phyloP scores from a whole-genome alignment of 2,329 filamentous ascomycete species.

The Aureobasidium mangrovei region DNA sequence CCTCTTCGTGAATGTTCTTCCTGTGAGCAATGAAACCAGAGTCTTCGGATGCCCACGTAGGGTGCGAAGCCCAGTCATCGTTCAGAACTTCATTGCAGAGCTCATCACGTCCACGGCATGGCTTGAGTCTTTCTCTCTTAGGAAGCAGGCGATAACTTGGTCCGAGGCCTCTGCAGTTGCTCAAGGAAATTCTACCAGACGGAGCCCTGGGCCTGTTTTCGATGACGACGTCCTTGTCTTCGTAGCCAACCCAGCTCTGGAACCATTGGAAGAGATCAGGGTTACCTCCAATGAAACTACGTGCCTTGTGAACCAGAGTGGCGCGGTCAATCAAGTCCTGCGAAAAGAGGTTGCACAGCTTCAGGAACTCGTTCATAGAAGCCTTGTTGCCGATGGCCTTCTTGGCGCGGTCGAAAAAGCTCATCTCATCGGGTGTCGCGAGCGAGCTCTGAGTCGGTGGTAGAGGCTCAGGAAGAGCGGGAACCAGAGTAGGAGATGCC shows the following conservation, averaged over 20 bases:
- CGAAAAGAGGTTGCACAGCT: constrained; percentile 91
- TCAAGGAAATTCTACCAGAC: constrained; percentile 76
- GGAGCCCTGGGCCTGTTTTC: constrained; percentile 70
- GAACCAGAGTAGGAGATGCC: constrained; percentile 80
- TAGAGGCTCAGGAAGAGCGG: constrained; percentile 78
- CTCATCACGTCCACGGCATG: constrained; percentile 88
- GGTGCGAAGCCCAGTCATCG: constrained; percentile 97
- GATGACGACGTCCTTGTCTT: constrained; percentile 66
- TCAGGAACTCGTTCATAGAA: constrained; percentile 90
- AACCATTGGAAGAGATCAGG: constrained; percentile 84
- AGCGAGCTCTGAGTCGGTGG: constrained; percentile 63
- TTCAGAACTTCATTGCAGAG: constrained; percentile 90
- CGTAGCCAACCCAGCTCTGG: constrained; percentile 71
- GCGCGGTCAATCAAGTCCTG: constrained; percentile 85
- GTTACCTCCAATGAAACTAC: constrained; percentile 79
- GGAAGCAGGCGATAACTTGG: constrained; percentile 91
- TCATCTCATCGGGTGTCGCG: constrained; percentile 76
- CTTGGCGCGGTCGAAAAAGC: constrained; percentile 93
- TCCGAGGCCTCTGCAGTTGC: constrained; percentile 89
- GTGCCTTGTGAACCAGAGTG: constrained; percentile 72
- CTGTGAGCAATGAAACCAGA: constrained; percentile 95
- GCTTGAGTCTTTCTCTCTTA: constrained; percentile 80
- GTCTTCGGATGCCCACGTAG: constrained; percentile 97
- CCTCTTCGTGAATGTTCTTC: constrained; percentile 93
- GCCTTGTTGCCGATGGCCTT: constrained; percentile 91